A percentile compares a stretch with the other conserved stretches of the same genome.
These are phyloP conservation scores for Hypericum androsaemum DNA, from an alignment of 345 rosid genomes.

Conservation along the genomic window DNA sequence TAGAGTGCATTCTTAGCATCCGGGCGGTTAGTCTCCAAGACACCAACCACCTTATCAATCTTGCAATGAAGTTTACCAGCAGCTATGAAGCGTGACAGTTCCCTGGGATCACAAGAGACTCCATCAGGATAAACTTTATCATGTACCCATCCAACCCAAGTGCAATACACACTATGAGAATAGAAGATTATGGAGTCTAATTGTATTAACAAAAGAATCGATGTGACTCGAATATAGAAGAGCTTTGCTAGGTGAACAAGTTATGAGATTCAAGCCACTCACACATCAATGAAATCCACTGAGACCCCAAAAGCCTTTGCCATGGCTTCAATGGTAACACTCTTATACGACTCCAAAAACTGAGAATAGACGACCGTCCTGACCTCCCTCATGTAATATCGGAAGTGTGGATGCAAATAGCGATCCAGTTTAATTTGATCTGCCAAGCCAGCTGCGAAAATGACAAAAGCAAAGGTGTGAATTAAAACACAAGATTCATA, in stretches of 20 bases:
- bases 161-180: no score
- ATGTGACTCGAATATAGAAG: no score
- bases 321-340: slow-evolving; percentile 96
- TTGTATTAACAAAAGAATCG: no score
- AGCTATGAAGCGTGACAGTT: background rate
- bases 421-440: slow-evolving; percentile 88
- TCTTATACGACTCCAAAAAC: slow-evolving; percentile 92
- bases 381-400: slow-evolving; percentile 97
- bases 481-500: background rate
- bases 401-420: slow-evolving; percentile 86
- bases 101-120: no score
- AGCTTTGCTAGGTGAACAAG: no score
- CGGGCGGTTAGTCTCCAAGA: background rate
- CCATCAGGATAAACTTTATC: no score
- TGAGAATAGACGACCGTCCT: slow-evolving; percentile 91
- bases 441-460: slow-evolving; percentile 58
- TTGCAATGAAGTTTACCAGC: background rate
- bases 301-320: slow-evolving; percentile 39
- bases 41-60: slow-evolving; percentile 1
- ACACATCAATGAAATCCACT: slow-evolving; percentile 3
- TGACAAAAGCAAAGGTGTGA: slow-evolving; percentile 11
- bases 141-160: no score
- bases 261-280: background rate
- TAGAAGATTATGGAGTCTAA: no score
- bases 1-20: slow-evolving; percentile 1